Conservation (phyloP, 2,329 filamentous ascomycete species). For the Pyricularia sp. region DNA sequence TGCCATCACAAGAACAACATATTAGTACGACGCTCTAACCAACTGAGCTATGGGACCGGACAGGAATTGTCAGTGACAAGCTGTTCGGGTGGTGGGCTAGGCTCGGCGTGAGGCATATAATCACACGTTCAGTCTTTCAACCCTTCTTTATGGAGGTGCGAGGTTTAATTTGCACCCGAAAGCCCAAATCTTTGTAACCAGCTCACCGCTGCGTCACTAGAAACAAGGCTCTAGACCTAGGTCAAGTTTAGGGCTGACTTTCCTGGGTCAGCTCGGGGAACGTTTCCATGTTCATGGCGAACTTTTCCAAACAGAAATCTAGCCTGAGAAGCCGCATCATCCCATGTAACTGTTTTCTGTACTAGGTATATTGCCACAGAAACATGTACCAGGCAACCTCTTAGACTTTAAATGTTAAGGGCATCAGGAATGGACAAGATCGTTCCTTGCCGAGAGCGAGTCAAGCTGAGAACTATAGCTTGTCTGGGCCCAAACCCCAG, state of each 20-base stretch:
- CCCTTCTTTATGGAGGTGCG: not conserved
- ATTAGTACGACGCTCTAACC: constrained; percentile 4
- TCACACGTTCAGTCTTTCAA: not conserved
- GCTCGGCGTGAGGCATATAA: not conserved
- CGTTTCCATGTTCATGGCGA: not conserved
- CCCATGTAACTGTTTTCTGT: not conserved
- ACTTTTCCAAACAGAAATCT: not conserved
- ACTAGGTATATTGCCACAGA: no score
- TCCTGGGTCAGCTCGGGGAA: not conserved
- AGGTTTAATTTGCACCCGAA: not conserved
- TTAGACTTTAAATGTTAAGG: not conserved
- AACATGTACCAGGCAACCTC: no score
- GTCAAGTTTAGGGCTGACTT: not conserved
- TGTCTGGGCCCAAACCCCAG: not conserved
- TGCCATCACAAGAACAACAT: not conserved
- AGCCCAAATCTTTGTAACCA: not conserved
- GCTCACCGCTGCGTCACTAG: not conserved
- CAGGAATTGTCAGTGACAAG: not conserved
- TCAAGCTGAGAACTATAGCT: not conserved
- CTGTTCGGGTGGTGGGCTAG: not conserved
- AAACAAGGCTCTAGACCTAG: not conserved
- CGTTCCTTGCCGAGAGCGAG: not conserved
- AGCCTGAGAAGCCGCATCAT: not conserved
- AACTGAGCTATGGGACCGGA: constrained; percentile 4
- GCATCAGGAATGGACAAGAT: not conserved